Conservation (phyloP, 1,139 yeast genomes). For the Saccharomyces hybrid region DNA sequence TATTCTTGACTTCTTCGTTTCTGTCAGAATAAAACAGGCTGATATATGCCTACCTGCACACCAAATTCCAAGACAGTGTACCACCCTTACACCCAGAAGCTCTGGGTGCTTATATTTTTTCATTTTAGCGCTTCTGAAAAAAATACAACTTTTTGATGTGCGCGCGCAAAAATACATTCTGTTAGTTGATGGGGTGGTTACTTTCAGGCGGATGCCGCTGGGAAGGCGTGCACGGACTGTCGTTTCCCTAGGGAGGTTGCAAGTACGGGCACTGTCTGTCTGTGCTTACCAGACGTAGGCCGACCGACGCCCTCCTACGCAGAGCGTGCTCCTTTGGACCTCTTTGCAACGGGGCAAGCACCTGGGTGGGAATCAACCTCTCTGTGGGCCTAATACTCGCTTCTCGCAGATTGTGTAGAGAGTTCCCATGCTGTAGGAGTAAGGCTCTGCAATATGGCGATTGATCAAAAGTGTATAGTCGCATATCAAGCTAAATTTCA, state of each 20-base stretch:
- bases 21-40: no score
- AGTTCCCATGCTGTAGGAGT: neutral
- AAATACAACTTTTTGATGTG: neutral
- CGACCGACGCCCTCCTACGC: neutral
- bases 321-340: neutral
- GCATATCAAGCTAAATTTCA: neutral
- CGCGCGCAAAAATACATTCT: neutral
- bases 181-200: neutral
- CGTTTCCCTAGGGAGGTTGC: neutral
- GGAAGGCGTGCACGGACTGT: neutral
- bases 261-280: neutral
- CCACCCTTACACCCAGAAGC: no score
- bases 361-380: neutral
- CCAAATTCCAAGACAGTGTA: no score
- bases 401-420: neutral
- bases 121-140: neutral
- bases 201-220: neutral
- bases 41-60: no score
- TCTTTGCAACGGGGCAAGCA: neutral
- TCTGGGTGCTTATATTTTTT: no score
- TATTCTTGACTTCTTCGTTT: no score
- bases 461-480: neutral
- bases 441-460: neutral
- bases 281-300: neutral
- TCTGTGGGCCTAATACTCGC: neutral